Base-by-base conservation (phyloP, 140 eudicot genomes). In the Stevia rebaudiana region DNA sequence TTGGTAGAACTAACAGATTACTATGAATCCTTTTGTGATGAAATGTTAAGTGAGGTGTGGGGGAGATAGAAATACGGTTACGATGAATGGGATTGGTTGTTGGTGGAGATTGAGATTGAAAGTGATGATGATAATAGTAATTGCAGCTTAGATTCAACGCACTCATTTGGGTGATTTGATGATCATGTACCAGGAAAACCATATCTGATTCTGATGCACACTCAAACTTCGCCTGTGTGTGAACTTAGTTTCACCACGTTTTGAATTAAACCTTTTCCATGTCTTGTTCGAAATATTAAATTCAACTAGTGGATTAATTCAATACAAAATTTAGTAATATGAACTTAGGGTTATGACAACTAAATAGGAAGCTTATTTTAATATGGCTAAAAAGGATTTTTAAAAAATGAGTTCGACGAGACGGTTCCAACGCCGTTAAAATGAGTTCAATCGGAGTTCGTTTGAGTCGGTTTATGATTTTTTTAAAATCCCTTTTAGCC, bases 121-220 rank as follows among this genome's bases (percentile, higher is more conserved):
- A 62, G 24, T 50, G 57, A 30, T 33, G 31, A 41, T 73, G 67
- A 18, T n/a, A 48, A 66, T 47, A 9, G 17, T 58, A 50, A 16
- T 43, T 3, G 65, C 30, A 56, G 68, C 63, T 67, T 58, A 39
- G 48, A 67, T 74, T 74, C 3, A 67, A 47, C 8, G 74, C 79
- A 49, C 63, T 33, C 74, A 67, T 74, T 65, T 58, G 13, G 11
- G 25, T 46, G 67, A 63, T 36, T 49, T 44, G 60, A 42, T 72
- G 41, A 64, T 33, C 43, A 42, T 41, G 33, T 4, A 28, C 33
- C 33, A 28, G 22, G 49, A 8, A n/a, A 63, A 6, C 30, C 16
- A 63, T 62, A 71, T 61, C 70, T 63, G 71, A n/a, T 31, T 69
- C 18, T 56, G 36, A 56, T 43, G 44, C 55, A 23, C 16, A 37